phyloP scores from a whole-genome alignment of 176 grass and related monocot species.

The Tuctoria greenei region DNA sequence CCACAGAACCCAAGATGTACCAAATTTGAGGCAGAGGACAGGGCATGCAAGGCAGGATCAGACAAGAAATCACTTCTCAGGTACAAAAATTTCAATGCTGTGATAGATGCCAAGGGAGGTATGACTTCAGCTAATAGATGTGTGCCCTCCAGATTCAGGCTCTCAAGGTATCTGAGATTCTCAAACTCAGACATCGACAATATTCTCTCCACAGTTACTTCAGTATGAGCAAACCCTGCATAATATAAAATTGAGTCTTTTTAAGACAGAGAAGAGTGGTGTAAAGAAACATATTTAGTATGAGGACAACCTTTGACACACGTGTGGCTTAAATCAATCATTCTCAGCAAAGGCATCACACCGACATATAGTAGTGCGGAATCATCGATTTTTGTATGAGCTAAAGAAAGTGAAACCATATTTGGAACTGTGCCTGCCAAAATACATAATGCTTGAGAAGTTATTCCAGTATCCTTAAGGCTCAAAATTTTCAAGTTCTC shows the following conservation, averaged over 20 bases:
- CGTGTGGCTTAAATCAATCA: conserved; percentile 61
- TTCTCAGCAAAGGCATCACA: conserved; percentile 67
- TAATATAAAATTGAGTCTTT: conserved; percentile 24
- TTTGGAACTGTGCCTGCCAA: conserved; percentile 70
- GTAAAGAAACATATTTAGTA: conserved; percentile 22
- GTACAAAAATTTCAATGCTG: conserved; percentile 66
- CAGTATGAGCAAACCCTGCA: conserved; percentile 57
- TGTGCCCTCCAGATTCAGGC: conserved; percentile 67
- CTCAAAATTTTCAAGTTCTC: conserved; percentile 68
- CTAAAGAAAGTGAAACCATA: conserved; percentile 59
- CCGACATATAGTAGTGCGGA: conserved; percentile 63
- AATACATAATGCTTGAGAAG: conserved; percentile 51
- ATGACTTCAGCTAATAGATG: conserved; percentile 60
- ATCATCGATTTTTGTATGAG: conserved; percentile 76
- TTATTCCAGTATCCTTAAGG: conserved; percentile 59
- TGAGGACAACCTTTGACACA: conserved; percentile 60
- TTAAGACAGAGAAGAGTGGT: not conserved
- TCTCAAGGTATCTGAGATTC: conserved; percentile 63
- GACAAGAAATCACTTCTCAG: conserved; percentile 83
- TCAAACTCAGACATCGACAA: conserved; percentile 54
- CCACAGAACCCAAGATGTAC: conserved; percentile 69
- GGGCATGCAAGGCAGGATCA: conserved; percentile 55
- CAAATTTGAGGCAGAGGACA: conserved; percentile 54
- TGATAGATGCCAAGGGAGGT: conserved; percentile 50
- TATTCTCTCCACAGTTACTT: conserved; percentile 33